phyloP scores from a whole-genome alignment of 1,139 yeast species.

The Candida albicans region DNA sequence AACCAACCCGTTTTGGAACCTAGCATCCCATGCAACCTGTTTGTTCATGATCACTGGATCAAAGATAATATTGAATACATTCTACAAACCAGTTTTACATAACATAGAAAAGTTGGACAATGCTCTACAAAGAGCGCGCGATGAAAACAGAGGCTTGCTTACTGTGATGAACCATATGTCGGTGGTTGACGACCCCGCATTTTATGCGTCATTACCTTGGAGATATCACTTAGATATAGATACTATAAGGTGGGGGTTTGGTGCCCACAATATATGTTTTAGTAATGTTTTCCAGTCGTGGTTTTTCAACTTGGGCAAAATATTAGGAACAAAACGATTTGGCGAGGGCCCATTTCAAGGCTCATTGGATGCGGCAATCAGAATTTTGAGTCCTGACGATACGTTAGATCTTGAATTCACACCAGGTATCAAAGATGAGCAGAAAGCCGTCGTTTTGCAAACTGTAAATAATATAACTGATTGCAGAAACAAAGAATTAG shows the following conservation, averaged over 20 bases:
- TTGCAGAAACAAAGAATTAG: constrained; percentile 18
- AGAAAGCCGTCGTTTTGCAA: constrained; percentile 33
- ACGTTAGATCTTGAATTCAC: constrained; percentile 56
- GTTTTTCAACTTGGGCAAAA: constrained; percentile 87
- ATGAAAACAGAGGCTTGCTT: constrained; percentile 70
- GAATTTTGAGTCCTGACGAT: constrained; percentile 78
- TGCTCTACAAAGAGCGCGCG: constrained; percentile 61
- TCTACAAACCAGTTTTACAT: constrained; percentile 63
- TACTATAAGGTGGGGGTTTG: constrained; percentile 88
- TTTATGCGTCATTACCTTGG: constrained; percentile 86
- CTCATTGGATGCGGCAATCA: constrained; percentile 83
- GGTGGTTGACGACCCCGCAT: constrained; percentile 87
- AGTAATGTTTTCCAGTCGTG: constrained; percentile 50
- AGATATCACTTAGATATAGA: constrained; percentile 62
- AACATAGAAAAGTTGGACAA: constrained; percentile 62
- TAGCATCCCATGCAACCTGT: constrained; percentile 69
- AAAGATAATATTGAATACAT: constrained; percentile 57
- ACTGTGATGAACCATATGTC: constrained; percentile 98
- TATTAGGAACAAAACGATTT: constrained; percentile 79
- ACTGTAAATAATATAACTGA: constrained; percentile 25
- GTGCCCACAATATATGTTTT: constrained; percentile 90
- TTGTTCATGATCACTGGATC: constrained; percentile 63
- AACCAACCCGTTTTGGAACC: constrained; percentile 58
- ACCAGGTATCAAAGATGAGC: constrained; percentile 31
- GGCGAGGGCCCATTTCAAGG: constrained; percentile 95